Conservation (phyloP, 106 monocot genomes). For the Platanthera guangdongensis region DNA sequence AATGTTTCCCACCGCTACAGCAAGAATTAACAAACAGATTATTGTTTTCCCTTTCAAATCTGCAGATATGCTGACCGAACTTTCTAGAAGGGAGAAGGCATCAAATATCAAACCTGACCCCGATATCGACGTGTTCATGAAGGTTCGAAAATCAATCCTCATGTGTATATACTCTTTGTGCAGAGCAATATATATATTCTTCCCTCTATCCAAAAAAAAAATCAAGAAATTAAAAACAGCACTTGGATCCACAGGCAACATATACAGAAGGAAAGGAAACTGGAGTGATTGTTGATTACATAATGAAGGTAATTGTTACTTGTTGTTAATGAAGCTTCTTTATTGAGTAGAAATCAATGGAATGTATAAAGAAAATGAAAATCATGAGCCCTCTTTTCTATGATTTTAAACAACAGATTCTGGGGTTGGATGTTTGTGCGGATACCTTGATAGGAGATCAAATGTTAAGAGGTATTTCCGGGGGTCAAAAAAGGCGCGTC, state of each 20-base stretch:
- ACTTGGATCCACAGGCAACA: constrained; percentile 26
- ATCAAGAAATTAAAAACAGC: background rate
- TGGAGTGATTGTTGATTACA: constrained; percentile 39
- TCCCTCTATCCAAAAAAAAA: no score
- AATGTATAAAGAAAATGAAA: background rate
- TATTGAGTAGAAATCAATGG: background rate
- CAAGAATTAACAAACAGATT: background rate
- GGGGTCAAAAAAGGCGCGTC: constrained; percentile 38
- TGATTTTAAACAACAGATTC: constrained; percentile 16
- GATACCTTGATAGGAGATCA: constrained; percentile 46
- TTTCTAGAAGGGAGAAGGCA: constrained; percentile 22
- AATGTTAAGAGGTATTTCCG: constrained; percentile 52
- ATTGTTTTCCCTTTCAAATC: no score
- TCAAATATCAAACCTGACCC: constrained; percentile 25
- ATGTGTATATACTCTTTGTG: background rate
- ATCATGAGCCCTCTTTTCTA: background rate
- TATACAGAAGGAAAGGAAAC: constrained; percentile 30
- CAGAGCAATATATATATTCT: no score
- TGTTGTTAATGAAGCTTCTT: background rate
- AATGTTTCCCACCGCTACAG: no score
- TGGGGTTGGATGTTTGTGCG: constrained; percentile 46
- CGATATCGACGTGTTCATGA: constrained; percentile 47
- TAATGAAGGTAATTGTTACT: constrained; percentile 46
- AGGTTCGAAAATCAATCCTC: constrained; percentile 27
- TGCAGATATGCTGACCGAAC: constrained; percentile 18